Conservation (phyloP, 805 yeast species). For the Ogataea salicorniae region DNA sequence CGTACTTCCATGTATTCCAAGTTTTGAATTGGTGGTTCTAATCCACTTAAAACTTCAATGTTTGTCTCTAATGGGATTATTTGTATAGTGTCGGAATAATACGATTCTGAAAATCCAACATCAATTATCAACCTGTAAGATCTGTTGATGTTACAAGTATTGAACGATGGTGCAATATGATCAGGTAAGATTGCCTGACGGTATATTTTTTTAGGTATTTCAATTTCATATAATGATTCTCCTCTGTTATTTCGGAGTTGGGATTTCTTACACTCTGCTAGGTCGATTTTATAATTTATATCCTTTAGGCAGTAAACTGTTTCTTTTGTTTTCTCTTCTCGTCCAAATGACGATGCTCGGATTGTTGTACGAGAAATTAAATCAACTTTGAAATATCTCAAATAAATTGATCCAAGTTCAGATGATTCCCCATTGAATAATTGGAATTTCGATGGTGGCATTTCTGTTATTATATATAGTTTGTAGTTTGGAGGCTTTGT, state of each 20-base stretch:
- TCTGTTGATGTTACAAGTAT: slow-evolving; percentile 50
- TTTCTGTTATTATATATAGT: slow-evolving; percentile 18
- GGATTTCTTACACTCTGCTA: slow-evolving; percentile 30
- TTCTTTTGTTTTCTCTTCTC: slow-evolving; percentile 11
- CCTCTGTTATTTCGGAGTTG: slow-evolving; percentile 14
- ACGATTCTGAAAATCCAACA: slow-evolving; percentile 26
- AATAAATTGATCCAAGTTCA: slow-evolving; percentile 41
- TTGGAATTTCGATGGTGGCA: slow-evolving; percentile 19
- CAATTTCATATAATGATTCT: slow-evolving; percentile 34
- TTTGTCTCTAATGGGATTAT: slow-evolving; percentile 10
- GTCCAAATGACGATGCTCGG: slow-evolving; percentile 22
- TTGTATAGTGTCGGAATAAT: slow-evolving; percentile 7
- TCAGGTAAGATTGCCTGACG: slow-evolving; percentile 42
- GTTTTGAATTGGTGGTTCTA: slow-evolving; percentile 13
- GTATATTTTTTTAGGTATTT: slow-evolving; percentile 37
- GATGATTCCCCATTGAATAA: slow-evolving; percentile 39
- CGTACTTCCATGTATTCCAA: not conserved
- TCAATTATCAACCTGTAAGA: slow-evolving; percentile 34
- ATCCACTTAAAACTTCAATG: slow-evolving; percentile 19
- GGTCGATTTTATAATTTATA: slow-evolving; percentile 32
- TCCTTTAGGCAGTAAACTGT: slow-evolving; percentile 18
- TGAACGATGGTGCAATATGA: slow-evolving; percentile 48
- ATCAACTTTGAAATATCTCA: slow-evolving; percentile 35
- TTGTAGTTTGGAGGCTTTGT: slow-evolving; percentile 27
- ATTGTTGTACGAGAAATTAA: slow-evolving; percentile 25